These are phyloP conservation scores for Geotrichum reessii DNA, from an alignment of 1,139 yeast genomes.

Conservation along the genomic window DNA sequence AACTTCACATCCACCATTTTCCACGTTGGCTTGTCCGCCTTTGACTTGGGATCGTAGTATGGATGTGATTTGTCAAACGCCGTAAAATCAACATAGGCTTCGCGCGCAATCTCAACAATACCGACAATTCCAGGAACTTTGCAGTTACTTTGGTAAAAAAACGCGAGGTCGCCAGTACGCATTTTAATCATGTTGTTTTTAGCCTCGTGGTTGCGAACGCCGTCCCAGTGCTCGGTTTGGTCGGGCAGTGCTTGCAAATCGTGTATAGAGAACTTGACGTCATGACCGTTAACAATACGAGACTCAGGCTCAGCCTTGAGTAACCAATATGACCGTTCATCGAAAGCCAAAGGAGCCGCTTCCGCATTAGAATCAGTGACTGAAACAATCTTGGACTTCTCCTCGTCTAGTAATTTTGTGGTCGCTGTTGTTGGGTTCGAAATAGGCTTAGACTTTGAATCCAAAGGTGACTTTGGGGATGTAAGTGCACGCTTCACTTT, in stretches of 20 bases:
- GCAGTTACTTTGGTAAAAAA: constrained; percentile 52
- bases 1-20: constrained; percentile 50
- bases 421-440: background rate
- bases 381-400: background rate
- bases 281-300: constrained; percentile 45
- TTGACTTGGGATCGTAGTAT: constrained; percentile 45
- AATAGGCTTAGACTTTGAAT: background rate
- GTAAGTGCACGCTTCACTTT: background rate
- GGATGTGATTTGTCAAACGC: constrained; percentile 40
- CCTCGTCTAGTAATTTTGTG: background rate
- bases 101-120: constrained; percentile 37
- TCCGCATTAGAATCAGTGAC: background rate
- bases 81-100: constrained; percentile 41
- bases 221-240: constrained; percentile 46
- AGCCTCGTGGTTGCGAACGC: constrained; percentile 53
- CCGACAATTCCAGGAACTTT: constrained; percentile 56
- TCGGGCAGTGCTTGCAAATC: constrained; percentile 37
- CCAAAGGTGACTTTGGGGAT: background rate
- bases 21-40: constrained; percentile 44
- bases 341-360: background rate
- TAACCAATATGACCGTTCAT: constrained; percentile 43
- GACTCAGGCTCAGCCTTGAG: constrained; percentile 50
- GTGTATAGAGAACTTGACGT: constrained; percentile 44
- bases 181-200: constrained; percentile 45
- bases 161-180: constrained; percentile 42